Evolutionary conservation across 495 filamentous ascomycete genomes (phyloP).

Genomic region (Lepidopterella palustris): DNA sequence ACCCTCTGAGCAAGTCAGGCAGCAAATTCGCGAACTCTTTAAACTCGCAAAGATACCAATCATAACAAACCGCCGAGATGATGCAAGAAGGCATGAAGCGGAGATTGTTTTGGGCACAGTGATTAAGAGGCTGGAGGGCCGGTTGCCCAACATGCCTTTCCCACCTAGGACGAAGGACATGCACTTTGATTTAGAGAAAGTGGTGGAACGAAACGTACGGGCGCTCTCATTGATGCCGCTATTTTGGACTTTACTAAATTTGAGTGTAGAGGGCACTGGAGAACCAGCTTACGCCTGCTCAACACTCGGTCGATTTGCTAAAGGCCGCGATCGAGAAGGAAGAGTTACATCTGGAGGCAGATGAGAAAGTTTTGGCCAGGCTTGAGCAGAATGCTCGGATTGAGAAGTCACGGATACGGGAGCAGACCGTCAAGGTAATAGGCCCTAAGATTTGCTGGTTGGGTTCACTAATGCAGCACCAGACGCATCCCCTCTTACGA

Average conservation of each 20-base stretch:
- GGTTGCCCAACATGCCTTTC: constrained; percentile 54
- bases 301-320: constrained; percentile 50
- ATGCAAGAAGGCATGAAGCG: constrained; percentile 50
- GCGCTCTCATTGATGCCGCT: not conserved
- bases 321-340: constrained; percentile 47
- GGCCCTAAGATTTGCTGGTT: not conserved
- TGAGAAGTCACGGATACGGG: constrained; percentile 42
- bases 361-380: constrained; percentile 44
- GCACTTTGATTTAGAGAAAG: constrained; percentile 55
- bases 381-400: constrained; percentile 51
- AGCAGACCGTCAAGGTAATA: constrained; percentile 44
- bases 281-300: constrained; percentile 45
- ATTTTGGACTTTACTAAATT: constrained; percentile 4
- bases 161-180: constrained; percentile 51
- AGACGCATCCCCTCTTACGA: constrained; percentile 29
- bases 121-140: constrained; percentile 44
- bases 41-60: constrained; percentile 50
- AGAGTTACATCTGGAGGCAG: constrained; percentile 44
- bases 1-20: constrained; percentile 46
- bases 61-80: constrained; percentile 48
- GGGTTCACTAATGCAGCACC: constrained; percentile 1
- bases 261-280: constrained; percentile 44
- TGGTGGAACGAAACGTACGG: constrained; percentile 51
- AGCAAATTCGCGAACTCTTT: constrained; percentile 49
- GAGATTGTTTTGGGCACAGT: constrained; percentile 48